Percentiles rank a stretch among this genome's conserved stretches.
Conservation (phyloP, 371 early-diverging fungal genomes). For the Rhizopus delemar region DNA sequence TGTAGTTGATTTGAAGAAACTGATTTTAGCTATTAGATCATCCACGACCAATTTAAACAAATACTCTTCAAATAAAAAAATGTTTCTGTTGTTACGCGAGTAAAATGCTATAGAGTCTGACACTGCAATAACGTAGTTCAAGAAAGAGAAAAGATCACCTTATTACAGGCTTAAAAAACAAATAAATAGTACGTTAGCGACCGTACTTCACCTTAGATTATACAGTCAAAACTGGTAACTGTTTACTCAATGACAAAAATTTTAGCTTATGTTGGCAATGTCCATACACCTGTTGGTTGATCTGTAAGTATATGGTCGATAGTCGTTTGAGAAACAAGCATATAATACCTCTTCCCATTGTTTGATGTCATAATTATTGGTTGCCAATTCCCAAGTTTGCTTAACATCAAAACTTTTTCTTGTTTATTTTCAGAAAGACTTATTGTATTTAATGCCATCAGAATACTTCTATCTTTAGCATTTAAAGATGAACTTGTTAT, state of each 20-base stretch:
- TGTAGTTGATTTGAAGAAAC: not conserved
- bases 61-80: too few relatives aligned
- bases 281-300: conserved; percentile 12
- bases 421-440: conserved; percentile 3
- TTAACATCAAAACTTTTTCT: conserved; percentile 7
- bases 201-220: too few relatives aligned
- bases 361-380: conserved; percentile 9
- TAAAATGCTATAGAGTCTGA: not conserved
- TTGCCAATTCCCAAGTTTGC: conserved; percentile 12
- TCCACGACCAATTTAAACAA: not conserved
- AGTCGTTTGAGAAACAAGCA: conserved; percentile 13
- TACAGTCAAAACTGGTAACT: not conserved
- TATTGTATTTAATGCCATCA: conserved; percentile 4
- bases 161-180: not conserved
- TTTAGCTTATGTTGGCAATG: conserved; percentile 4
- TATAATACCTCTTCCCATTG: not conserved
- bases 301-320: conserved; percentile 19
- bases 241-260: not conserved
- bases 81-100: not conserved
- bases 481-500: conserved; percentile 4
- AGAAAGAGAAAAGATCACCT: not conserved
- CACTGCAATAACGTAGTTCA: not conserved
- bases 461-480: not conserved
- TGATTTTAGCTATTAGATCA: not conserved
- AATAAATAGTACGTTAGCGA: too few relatives aligned